phyloP scores from a whole-genome alignment of 2,329 filamentous ascomycete genomes.

The Hypocrella siamensis region DNA sequence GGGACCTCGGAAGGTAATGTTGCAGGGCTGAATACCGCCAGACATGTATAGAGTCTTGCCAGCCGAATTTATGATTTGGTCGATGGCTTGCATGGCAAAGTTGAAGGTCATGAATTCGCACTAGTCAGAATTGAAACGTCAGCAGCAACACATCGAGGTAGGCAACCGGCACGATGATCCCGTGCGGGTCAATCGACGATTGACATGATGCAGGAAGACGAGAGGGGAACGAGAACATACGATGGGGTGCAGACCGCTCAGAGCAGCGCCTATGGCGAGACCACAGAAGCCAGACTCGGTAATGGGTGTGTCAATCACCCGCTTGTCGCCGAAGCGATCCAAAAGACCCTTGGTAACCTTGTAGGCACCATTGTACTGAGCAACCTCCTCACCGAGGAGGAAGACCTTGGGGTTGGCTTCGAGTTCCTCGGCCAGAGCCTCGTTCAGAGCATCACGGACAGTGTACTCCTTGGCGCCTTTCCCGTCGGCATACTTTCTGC shows the following conservation, averaged over 20 bases:
- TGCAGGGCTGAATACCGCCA: constrained; percentile 96
- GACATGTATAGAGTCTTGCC: constrained; percentile 99
- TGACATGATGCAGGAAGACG: neutral
- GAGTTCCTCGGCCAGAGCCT: constrained; percentile 94
- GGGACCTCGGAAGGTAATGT: constrained; percentile 98
- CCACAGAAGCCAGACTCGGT: constrained; percentile 93
- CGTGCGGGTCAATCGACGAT: too few species aligned
- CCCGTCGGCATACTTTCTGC: constrained; percentile 39
- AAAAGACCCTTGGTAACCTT: constrained; percentile 97
- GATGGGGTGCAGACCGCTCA: constrained; percentile 86
- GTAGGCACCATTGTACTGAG: constrained; percentile 99
- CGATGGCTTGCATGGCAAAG: constrained; percentile 99
- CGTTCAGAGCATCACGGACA: constrained; percentile 92
- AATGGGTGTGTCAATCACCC: constrained; percentile 96
- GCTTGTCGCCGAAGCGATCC: constrained; percentile 92
- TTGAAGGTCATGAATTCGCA: constrained; percentile 99
- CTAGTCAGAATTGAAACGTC: constrained; percentile 23
- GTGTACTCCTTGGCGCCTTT: constrained; percentile 77
- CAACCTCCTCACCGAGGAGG: constrained; percentile 92
- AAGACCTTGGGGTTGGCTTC: constrained; percentile 92
- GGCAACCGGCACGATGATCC: too few species aligned
- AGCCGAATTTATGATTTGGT: constrained; percentile 97
- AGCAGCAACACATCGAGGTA: too few species aligned
- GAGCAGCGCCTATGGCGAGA: constrained; percentile 84
- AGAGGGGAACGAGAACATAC: constrained; percentile 36